Percentiles rank a stretch among this genome's conserved stretches.
These are phyloP conservation scores for Moringa oleifera DNA, from an alignment of 345 rosid species.

Conservation along the genomic window DNA sequence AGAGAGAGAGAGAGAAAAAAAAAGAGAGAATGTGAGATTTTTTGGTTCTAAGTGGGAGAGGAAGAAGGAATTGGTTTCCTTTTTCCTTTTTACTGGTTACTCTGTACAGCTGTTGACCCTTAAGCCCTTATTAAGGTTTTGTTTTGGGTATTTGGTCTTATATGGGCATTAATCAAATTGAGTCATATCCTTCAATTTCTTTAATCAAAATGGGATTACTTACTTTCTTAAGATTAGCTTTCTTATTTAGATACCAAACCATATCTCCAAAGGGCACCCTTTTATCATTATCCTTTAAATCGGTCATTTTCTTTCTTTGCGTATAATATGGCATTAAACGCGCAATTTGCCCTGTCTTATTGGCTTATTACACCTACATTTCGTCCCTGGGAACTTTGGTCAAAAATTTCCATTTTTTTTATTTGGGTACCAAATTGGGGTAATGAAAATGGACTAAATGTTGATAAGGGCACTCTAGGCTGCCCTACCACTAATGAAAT, in stretches of 20 bases:
- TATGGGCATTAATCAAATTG: slow-evolving; percentile 2
- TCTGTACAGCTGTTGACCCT: slow-evolving; percentile 31
- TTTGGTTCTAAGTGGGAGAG: no score
- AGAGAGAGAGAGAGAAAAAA: slow-evolving; percentile 11
- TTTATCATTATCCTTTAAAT: no score
- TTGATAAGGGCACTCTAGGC: slow-evolving; percentile 27
- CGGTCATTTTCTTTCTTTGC: slow-evolving; percentile 22
- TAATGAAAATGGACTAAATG: no score
- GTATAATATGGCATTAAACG: slow-evolving; percentile 29
- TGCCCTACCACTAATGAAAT: slow-evolving; percentile 24
- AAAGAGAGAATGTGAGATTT: slow-evolving; percentile 11
- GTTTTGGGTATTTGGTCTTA: no score
- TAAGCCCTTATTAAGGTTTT: slow-evolving; percentile 21
- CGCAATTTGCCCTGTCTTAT: slow-evolving; percentile 10
- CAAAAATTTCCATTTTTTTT: background rate
- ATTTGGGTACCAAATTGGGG: no score
- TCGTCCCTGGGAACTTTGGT: slow-evolving; percentile 2
- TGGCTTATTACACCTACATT: slow-evolving; percentile 9
- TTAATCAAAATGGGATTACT: slow-evolving; percentile 13
- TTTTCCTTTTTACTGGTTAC: slow-evolving; percentile 2
- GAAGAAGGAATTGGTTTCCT: background rate
- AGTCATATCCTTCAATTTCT: slow-evolving; percentile 6
- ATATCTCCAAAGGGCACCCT: slow-evolving; percentile 18
- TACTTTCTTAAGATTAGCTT: slow-evolving; percentile 15
- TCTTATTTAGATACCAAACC: slow-evolving; percentile 14